A percentile compares a stretch with the other conserved stretches of the same genome.
phyloP scores from a whole-genome alignment of 306 rosid genomes.

The Sophora flavescens region DNA sequence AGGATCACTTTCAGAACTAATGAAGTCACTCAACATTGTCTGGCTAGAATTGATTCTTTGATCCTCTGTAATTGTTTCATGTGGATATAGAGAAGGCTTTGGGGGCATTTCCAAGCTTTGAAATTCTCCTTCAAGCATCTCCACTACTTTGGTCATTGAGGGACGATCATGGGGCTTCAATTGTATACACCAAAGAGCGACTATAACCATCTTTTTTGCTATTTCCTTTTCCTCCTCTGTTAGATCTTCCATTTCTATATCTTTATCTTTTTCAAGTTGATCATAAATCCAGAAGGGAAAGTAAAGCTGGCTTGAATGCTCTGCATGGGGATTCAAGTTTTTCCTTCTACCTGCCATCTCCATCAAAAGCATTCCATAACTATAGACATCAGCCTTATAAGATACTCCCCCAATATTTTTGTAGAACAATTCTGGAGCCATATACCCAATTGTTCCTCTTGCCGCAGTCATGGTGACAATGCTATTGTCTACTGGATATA shows the following conservation, averaged over 20 bases:
- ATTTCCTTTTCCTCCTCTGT: conserved; percentile 4
- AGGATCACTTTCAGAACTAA: background rate
- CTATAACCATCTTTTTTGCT: background rate
- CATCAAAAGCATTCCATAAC: conserved; percentile 46
- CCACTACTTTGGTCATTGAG: conserved; percentile 43
- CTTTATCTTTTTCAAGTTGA: background rate
- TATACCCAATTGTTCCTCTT: too few relatives aligned
- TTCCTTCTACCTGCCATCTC: conserved; percentile 27
- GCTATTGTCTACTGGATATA: too few relatives aligned
- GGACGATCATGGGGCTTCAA: conserved; percentile 48
- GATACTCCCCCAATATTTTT: too few relatives aligned
- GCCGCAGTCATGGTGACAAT: too few relatives aligned
- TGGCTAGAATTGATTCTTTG: background rate
- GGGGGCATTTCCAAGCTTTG: too few relatives aligned
- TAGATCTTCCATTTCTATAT: conserved; percentile 1
- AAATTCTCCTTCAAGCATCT: conserved; percentile 50
- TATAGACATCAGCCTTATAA: too few relatives aligned
- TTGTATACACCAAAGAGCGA: too few relatives aligned
- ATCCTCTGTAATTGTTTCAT: background rate
- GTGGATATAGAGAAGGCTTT: conserved; percentile 38
- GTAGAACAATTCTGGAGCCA: too few relatives aligned
- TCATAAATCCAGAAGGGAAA: conserved; percentile 44
- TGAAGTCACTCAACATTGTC: background rate
- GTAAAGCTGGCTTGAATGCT: conserved; percentile 46
- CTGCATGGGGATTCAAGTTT: conserved; percentile 6